Percentiles rank a stretch among this genome's conserved stretches.
Conservation (phyloP, 495 filamentous ascomycete genomes). For the Neurospora sublineolata region DNA sequence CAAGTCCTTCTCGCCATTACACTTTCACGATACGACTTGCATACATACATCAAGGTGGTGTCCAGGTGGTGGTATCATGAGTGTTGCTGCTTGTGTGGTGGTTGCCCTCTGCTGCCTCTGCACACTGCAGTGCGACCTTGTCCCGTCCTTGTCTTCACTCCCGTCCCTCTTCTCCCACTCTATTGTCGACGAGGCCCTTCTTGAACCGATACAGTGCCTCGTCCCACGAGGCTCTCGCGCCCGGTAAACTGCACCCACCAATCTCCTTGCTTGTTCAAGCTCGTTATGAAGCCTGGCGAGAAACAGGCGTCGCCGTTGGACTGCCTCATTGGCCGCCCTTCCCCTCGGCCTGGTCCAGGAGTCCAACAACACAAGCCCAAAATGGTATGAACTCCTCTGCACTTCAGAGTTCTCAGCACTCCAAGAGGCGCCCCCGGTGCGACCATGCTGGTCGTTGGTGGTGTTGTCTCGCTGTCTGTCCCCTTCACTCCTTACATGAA, state of each 20-base stretch:
- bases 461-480: background rate
- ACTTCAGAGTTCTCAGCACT: background rate
- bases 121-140: background rate
- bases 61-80: background rate
- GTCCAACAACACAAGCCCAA: background rate
- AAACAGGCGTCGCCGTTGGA: background rate
- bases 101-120: background rate
- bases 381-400: background rate
- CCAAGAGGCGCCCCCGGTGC: background rate
- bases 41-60: background rate
- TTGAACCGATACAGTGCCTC: background rate
- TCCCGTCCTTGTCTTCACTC: background rate
- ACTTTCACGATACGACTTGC: background rate
- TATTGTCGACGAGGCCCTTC: background rate
- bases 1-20: background rate
- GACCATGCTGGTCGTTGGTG: background rate
- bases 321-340: background rate
- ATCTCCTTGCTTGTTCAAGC: background rate
- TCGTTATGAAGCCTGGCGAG: background rate
- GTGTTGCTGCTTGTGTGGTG: background rate
- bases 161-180: background rate
- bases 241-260: background rate
- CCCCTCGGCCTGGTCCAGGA: background rate
- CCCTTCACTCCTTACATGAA: background rate
- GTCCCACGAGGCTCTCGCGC: background rate